Evolutionary conservation across 2,329 filamentous ascomycete species (phyloP).

Genomic region (Chrysoporthe puriensis): DNA sequence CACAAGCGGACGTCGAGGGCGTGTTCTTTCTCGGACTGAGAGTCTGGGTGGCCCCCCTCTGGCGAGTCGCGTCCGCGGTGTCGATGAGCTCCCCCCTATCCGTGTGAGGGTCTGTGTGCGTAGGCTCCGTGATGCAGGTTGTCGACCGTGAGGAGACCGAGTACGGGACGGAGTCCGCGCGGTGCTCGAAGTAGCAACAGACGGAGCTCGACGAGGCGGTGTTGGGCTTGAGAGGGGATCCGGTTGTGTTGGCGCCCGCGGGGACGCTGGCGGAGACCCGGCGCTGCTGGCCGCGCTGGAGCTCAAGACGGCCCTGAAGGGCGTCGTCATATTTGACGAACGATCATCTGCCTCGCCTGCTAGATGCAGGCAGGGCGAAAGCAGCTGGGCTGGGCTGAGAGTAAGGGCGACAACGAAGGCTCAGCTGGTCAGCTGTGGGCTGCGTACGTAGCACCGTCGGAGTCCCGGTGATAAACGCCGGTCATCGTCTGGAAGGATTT

Average conservation of each 20-base stretch:
- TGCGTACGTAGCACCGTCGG: slow-evolving; percentile 20
- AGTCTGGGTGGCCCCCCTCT: slow-evolving; percentile 13
- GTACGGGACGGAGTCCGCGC: slow-evolving; percentile 1
- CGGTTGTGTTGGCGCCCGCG: not conserved
- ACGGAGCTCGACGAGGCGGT: slow-evolving; percentile 16
- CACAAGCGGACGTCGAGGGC: slow-evolving; percentile 9
- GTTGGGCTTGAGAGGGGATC: not conserved
- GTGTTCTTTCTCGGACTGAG: slow-evolving; percentile 7
- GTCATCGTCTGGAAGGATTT: slow-evolving; percentile 2
- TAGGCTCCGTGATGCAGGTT: not conserved
- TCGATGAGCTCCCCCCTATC: slow-evolving; percentile 8
- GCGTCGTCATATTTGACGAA: slow-evolving; percentile 17
- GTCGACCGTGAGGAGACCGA: slow-evolving; percentile 6
- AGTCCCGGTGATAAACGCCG: slow-evolving; percentile 12
- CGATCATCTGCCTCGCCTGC: slow-evolving; percentile 11
- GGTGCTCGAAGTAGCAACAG: not conserved
- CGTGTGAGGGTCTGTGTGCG: slow-evolving; percentile 14
- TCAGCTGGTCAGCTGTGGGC: slow-evolving; percentile 14
- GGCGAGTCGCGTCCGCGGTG: slow-evolving; percentile 12
- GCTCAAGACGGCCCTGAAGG: slow-evolving; percentile 13
- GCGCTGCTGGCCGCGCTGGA: slow-evolving; percentile 5
- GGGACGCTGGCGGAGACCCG: slow-evolving; percentile 11
- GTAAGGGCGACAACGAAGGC: not conserved
- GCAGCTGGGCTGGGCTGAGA: slow-evolving; percentile 13
- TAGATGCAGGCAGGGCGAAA: slow-evolving; percentile 9